Evolutionary conservation across 345 rosid genomes (phyloP), one percentile per base, ranked within the genome.

Genomic region (Cardamine occulta): DNA sequence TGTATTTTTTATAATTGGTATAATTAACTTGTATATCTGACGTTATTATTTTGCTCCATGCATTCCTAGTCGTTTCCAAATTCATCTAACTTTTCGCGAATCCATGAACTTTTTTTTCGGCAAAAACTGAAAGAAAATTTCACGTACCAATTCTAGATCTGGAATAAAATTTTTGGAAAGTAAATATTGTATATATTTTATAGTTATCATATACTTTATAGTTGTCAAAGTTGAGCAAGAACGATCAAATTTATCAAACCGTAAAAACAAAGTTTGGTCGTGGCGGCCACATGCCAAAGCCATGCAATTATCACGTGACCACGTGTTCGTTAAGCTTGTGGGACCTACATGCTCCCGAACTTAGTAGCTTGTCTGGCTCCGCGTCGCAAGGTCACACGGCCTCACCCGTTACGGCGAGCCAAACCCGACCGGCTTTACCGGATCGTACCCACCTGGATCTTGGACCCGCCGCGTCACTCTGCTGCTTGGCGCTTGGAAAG

Each of bases 371-470:
- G 70, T 73, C 56, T 63, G 55, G 64, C 77, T 73, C 71, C 71
- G 47, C 77, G 71, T 73, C 77, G 63, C 77, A 54, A 31, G 71
- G 77, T 53, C 77, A 73, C 56, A 54, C 57, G 71, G 17, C 77
- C 64, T 73, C 34, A 73, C 77, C 70, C 70, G 64, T 73, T 11
- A 28, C 47, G 35, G 77, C 28, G 70, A 73, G 77, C 70, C 70
- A 73, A 31, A 73, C 51, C 77, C 77, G 48, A 4, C 55, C 63
- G 63, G 4, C 53, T 13, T 39, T 4, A 61, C 60, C 52, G 68
- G 75, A 51, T 72, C 61, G 6, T 53, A 39, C 70, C 70, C 70
- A 42, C 19, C 40, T 61, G 21, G 60, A 35, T 61, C 19, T 37
- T 6, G 21, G 62, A 62, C 62, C 62, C 76, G 71, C 77, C 70